Conservation (phyloP, 768 basidiomycete species). For the Trametopsis cervina region DNA sequence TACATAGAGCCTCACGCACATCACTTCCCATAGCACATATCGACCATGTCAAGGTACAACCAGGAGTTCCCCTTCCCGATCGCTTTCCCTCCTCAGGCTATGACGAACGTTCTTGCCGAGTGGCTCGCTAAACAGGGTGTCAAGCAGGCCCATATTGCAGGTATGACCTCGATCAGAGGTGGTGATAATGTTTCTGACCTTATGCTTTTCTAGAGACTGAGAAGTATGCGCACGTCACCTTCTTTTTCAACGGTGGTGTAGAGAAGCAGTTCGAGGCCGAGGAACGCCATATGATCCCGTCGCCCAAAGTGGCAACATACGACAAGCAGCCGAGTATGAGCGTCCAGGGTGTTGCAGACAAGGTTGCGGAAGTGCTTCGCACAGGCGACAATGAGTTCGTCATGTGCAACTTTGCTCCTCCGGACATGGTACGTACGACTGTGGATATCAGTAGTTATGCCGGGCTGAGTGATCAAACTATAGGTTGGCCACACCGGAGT, state of each 20-base stretch:
- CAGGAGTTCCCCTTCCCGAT: conserved; percentile 82
- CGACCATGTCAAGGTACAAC: conserved; percentile 94
- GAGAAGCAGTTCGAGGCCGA: conserved; percentile 87
- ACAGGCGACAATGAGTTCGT: conserved; percentile 73
- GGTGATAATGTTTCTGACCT: background rate
- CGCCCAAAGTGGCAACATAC: conserved; percentile 92
- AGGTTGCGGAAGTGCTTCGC: conserved; percentile 82
- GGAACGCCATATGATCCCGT: conserved; percentile 82
- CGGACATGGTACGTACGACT: conserved; percentile 70
- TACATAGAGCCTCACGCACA: no score
- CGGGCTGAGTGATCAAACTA: background rate
- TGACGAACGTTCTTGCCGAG: conserved; percentile 94
- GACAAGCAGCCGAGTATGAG: conserved; percentile 90
- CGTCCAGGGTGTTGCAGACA: conserved; percentile 81
- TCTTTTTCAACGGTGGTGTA: conserved; percentile 97
- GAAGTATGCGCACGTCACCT: conserved; percentile 96
- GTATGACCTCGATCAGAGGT: conserved; percentile 28
- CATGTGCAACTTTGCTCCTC: conserved; percentile 98
- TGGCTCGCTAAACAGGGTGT: conserved; percentile 75
- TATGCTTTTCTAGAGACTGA: conserved; percentile 68
- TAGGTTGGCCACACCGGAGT: conserved; percentile 90
- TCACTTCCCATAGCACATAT: conserved; percentile 51
- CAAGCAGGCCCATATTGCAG: conserved; percentile 86
- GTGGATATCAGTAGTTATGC: background rate
- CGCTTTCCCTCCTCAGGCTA: conserved; percentile 89